Evolutionary conservation across 345 rosid species (phyloP), one percentile per base, ranked within the genome.

Genomic region (Lepidium didymum): DNA sequence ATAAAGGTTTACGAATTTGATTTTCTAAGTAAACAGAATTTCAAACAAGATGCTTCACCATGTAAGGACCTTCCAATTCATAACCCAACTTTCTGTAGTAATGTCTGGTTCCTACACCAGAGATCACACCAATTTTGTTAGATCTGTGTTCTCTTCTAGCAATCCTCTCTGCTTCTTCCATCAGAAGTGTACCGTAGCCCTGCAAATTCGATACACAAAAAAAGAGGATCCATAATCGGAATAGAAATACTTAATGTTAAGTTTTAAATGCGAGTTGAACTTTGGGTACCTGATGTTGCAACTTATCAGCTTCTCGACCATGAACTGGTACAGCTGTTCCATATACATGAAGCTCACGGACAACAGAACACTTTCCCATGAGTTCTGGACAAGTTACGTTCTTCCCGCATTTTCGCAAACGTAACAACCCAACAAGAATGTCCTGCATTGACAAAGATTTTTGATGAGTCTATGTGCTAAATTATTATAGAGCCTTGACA

Each of bases 321-420:
- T 95, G 99, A 69, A 95, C 97, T 21, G 99, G 99, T 69, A 95
- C 99, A 56, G 99, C 97, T 59, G 99, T 91, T 77, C 99, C 99
- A 71, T 91, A 95, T n/a, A 95, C 96, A 69, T 95, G 99, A 79
- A 95, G 99, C 79, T 95, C 99, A 15, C 99, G 97, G 44, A 95
- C 90, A 68, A 95, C 86, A 7, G 96, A 91, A 67, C 99, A 91
- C 72, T 83, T 89, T 63, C 96, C 96, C 50, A 71, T 81, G 21
- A 91, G 91, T 79, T 95, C 97, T 31, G 96, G 97, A 76, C 97
- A 91, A 18, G 89, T 86, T 64, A 84, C 90, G 42, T 95, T 95
- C 70, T 69, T 76, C 41, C 97, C 96, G 64, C 97, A 91, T 82
- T 84, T 95, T 25, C 97, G 78, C 79, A 91, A 78, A 18, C 96